Percentiles rank a stretch among this genome's conserved stretches.
phyloP scores from a whole-genome alignment of 345 rosid species.

The Aquilaria sinensis region DNA sequence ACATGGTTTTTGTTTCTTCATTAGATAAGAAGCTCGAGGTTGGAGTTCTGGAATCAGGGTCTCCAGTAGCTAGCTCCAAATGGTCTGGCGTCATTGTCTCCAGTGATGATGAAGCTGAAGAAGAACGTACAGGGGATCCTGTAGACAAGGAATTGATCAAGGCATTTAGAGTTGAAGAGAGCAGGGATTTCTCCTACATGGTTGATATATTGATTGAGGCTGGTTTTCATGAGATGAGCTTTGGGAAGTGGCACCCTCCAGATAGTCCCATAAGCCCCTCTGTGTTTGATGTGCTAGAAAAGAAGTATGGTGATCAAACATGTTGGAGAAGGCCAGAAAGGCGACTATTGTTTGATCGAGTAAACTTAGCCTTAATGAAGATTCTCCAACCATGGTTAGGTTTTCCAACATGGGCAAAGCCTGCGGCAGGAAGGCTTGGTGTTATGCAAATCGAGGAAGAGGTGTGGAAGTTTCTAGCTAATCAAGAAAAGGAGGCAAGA shows the following conservation, averaged over 20 bases:
- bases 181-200: slow-evolving; percentile 58
- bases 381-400: slow-evolving; percentile 37
- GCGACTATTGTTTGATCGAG: slow-evolving; percentile 63
- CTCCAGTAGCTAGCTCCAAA: slow-evolving; percentile 41
- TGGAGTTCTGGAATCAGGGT: slow-evolving; percentile 46
- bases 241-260: slow-evolving; percentile 17
- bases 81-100: slow-evolving; percentile 50
- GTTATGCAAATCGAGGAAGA: slow-evolving; percentile 34
- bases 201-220: slow-evolving; percentile 60
- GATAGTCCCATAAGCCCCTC: slow-evolving; percentile 31
- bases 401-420: slow-evolving; percentile 34
- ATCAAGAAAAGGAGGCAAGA: slow-evolving; percentile 38
- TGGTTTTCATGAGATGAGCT: slow-evolving; percentile 24
- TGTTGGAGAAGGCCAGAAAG: slow-evolving; percentile 76
- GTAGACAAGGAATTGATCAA: slow-evolving; percentile 27
- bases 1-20: background rate
- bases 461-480: slow-evolving; percentile 40
- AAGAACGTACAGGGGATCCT: slow-evolving; percentile 15
- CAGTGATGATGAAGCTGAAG: slow-evolving; percentile 47
- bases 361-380: slow-evolving; percentile 42
- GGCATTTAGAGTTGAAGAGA: slow-evolving; percentile 29
- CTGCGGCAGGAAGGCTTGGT: slow-evolving; percentile 41
- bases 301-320: slow-evolving; percentile 52
- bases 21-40: slow-evolving; percentile 39
- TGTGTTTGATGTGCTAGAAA: slow-evolving; percentile 69